Base-by-base conservation (phyloP, 306 rosid genomes). In the Hippophae rhamnoides region DNA sequence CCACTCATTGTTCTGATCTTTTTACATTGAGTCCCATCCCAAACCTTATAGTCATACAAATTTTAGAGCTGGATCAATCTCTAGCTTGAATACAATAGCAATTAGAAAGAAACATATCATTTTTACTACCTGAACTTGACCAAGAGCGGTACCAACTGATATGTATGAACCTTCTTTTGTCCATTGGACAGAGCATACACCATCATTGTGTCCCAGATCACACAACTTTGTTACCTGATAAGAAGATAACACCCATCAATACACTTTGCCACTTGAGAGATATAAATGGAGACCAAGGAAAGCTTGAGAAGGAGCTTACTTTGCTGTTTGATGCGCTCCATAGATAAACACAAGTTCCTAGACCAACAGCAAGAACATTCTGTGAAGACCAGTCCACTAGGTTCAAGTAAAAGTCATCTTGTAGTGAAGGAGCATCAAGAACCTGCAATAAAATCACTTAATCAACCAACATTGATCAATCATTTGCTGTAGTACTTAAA, bases 341-440 rank as follows among this genome's bases (percentile, higher is more conserved):
- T 10, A 92, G 83, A 75, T 92, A 92, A 66, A 92, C 99, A 46
- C 90, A 85, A 14, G 96, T 92, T 13, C 99, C 99, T 54, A 92
- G 68, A 9, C 95, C 99, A 63, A 92, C 99, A 4, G 99, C 99
- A 11, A 92, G 89, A 45, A 84, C 79, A 79, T 92, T 92, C 57
- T 93, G 99, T n/a, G 95, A 86, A 41, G 99, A 93, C 99, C 99
- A 93, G 67, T 93, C 99, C 67, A 93, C 99, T 0, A 93, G 88
- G 72, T 93, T 93, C 89, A 93, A 84, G 72, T 93, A 93, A 68
- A 93, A 93, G 69, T 93, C 99, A 77, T 93, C 99, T 63, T 93
- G 99, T 57, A 93, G 94, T n/a, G 99, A 88, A 11, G 99, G 99
- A 0, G 99, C 99, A 84, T 93, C 99, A 54, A 93, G 61, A 82